phyloP scores from a whole-genome alignment of 2,329 filamentous ascomycete species.

The Bipolaris gigantea region DNA sequence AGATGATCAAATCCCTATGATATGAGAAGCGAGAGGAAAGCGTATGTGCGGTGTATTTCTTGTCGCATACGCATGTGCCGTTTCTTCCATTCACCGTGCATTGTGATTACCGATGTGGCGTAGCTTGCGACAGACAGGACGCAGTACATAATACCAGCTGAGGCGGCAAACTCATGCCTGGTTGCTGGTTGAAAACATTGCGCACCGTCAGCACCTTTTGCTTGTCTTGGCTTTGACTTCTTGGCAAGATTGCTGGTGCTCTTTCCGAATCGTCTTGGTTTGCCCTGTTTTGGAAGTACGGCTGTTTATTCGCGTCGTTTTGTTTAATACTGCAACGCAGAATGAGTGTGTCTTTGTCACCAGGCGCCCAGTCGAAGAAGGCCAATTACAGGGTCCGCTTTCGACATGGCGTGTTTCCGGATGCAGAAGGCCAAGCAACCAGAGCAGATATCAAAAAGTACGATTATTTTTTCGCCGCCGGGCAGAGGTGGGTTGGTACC shows the following conservation, averaged over 20 bases:
- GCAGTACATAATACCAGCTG: constrained; percentile 6
- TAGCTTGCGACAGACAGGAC: not conserved
- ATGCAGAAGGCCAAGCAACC: constrained; percentile 18
- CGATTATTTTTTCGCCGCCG: constrained; percentile 26
- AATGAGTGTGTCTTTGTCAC: not conserved
- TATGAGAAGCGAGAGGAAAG: not conserved
- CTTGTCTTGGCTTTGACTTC: not conserved
- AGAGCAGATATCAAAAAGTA: constrained; percentile 30
- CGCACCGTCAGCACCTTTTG: constrained; percentile 1
- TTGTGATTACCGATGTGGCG: not conserved
- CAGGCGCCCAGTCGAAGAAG: constrained; percentile 9
- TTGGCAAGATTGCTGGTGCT: not conserved
- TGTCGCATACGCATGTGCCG: not conserved
- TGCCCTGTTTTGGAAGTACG: not conserved
- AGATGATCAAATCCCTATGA: not conserved
- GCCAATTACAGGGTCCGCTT: constrained; percentile 26
- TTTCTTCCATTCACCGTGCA: not conserved
- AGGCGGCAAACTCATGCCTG: not conserved
- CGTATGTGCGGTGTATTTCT: not conserved
- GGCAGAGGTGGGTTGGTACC: constrained; percentile 20
- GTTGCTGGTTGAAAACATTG: not conserved
- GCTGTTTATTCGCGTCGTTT: not conserved
- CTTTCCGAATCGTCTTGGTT: not conserved
- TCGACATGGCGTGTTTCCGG: constrained; percentile 24
- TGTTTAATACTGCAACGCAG: not conserved